phyloP scores from a whole-genome alignment of 1,139 yeast genomes.

The Arxiozyma bovina region DNA sequence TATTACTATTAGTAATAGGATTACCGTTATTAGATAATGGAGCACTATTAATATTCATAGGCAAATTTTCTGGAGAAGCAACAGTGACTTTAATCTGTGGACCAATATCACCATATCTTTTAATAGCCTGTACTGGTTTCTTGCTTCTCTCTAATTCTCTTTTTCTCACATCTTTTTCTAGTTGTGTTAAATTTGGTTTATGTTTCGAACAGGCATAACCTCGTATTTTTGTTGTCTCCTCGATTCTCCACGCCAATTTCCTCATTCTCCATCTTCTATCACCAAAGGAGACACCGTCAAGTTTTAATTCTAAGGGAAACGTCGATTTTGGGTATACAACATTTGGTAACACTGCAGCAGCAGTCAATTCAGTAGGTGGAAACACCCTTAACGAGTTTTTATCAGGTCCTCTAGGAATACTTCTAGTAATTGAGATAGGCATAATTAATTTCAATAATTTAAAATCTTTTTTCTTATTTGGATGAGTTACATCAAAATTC shows the following conservation, averaged over 20 bases:
- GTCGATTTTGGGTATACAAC: slow-evolving; percentile 82
- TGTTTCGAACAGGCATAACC: slow-evolving; percentile 53
- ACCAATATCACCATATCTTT: slow-evolving; percentile 34
- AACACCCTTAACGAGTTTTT: slow-evolving; percentile 81
- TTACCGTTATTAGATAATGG: background rate
- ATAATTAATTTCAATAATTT: slow-evolving; percentile 40
- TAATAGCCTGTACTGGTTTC: slow-evolving; percentile 25
- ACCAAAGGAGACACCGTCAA: slow-evolving; percentile 64
- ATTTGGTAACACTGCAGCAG: slow-evolving; percentile 78
- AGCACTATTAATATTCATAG: slow-evolving; percentile 9
- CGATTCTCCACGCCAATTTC: slow-evolving; percentile 81
- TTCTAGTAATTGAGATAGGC: slow-evolving; percentile 70
- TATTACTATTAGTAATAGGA: background rate
- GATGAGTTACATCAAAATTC: slow-evolving; percentile 5
- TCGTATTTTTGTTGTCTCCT: slow-evolving; percentile 61
- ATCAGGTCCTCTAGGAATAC: slow-evolving; percentile 75
- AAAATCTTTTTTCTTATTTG: slow-evolving; percentile 23
- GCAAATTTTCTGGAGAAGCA: slow-evolving; percentile 20
- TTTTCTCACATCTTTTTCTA: slow-evolving; percentile 39
- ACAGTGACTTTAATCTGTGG: slow-evolving; percentile 32
- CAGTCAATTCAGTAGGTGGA: slow-evolving; percentile 90
- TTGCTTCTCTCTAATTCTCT: slow-evolving; percentile 26
- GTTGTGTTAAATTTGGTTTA: slow-evolving; percentile 37
- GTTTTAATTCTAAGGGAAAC: slow-evolving; percentile 69
- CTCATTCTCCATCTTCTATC: slow-evolving; percentile 88